These are phyloP conservation scores for Starmerella gropengiesseri DNA, from an alignment of 805 yeast species.

Conservation along the genomic window DNA sequence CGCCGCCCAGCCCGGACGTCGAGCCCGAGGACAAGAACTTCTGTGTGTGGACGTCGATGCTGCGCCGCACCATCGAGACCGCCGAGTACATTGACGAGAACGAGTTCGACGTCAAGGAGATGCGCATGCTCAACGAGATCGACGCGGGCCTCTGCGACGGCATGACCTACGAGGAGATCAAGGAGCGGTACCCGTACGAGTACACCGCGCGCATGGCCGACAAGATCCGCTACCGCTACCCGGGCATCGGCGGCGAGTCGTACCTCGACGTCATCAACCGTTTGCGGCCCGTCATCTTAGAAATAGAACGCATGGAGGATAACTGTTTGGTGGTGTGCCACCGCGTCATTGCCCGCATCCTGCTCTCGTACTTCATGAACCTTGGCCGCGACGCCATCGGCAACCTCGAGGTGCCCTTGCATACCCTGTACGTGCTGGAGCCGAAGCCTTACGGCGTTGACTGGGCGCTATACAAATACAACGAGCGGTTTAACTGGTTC, in stretches of 20 bases:
- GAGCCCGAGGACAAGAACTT: slow-evolving; percentile 57
- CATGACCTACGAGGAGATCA: slow-evolving; percentile 81
- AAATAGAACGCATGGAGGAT: slow-evolving; percentile 82
- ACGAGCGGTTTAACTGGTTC: slow-evolving; percentile 70
- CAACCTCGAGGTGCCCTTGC: slow-evolving; percentile 85
- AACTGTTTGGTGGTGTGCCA: slow-evolving; percentile 77
- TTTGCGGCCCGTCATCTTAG: slow-evolving; percentile 79
- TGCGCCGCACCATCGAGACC: slow-evolving; percentile 66
- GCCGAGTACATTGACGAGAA: slow-evolving; percentile 66
- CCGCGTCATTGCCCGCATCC: slow-evolving; percentile 78
- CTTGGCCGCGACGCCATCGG: slow-evolving; percentile 67
- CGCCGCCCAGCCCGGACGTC: slow-evolving; percentile 28
- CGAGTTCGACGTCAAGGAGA: slow-evolving; percentile 65
- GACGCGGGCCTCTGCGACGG: slow-evolving; percentile 93
- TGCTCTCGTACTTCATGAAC: slow-evolving; percentile 81
- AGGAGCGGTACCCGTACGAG: slow-evolving; percentile 60
- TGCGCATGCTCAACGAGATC: slow-evolving; percentile 86
- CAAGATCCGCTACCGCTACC: slow-evolving; percentile 80
- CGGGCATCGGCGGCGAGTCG: slow-evolving; percentile 96
- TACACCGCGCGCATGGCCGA: slow-evolving; percentile 63
- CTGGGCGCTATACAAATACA: slow-evolving; percentile 80
- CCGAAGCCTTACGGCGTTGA: slow-evolving; percentile 94
- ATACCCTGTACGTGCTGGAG: slow-evolving; percentile 79
- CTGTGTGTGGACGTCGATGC: slow-evolving; percentile 89
- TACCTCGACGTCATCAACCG: slow-evolving; percentile 88